A percentile compares a stretch with the other conserved stretches of the same genome.
phyloP scores from a whole-genome alignment of 2,329 filamentous ascomycete genomes.

The Coleophoma cylindrospora region DNA sequence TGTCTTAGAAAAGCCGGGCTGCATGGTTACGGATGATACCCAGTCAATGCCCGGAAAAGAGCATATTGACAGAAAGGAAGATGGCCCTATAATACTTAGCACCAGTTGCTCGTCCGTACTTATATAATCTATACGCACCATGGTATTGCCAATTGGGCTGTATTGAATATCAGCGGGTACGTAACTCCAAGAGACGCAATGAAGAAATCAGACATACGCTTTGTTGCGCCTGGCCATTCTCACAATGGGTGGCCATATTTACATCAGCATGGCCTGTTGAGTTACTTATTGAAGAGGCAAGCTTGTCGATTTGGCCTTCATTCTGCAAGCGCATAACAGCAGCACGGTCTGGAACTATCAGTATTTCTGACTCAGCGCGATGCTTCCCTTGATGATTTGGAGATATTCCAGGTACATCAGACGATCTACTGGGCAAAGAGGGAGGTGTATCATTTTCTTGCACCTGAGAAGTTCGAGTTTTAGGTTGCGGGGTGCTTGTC shows the following conservation, averaged over 20 bases:
- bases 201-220: not conserved
- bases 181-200: not conserved
- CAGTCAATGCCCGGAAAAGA: constrained; percentile 1
- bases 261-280: not conserved
- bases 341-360: not conserved
- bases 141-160: constrained; percentile 1
- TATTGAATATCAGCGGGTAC: not conserved
- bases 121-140: not conserved
- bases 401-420: not conserved
- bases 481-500: not conserved
- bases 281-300: not conserved
- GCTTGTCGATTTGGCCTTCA: not conserved
- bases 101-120: not conserved
- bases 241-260: not conserved
- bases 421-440: not conserved
- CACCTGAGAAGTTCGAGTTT: not conserved
- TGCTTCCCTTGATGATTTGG: not conserved
- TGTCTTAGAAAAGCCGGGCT: not conserved
- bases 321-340: not conserved
- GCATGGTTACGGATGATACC: not conserved
- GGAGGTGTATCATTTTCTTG: not conserved
- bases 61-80: constrained; percentile 3
- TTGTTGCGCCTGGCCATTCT: not conserved
- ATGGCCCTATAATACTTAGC: not conserved
- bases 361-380: not conserved